phyloP scores from a whole-genome alignment of 148 eudicot genomes.

The Polygonum aviculare region DNA sequence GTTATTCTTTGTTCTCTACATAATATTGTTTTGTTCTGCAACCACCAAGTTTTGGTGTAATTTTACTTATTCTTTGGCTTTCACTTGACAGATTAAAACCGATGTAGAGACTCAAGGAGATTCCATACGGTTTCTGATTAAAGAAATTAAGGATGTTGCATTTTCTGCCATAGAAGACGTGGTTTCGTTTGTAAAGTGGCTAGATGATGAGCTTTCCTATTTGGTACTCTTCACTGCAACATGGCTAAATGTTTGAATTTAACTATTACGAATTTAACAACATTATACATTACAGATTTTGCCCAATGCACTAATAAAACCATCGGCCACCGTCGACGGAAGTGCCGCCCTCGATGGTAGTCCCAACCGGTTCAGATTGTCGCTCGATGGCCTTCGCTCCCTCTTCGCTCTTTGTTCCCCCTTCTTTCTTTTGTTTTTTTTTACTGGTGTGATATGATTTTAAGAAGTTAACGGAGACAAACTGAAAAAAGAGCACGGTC shows the following conservation, averaged over 20 bases:
- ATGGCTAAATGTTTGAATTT: background rate
- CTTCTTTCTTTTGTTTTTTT: too few relatives aligned
- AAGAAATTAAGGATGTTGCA: constrained; percentile 64
- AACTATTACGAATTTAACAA: background rate
- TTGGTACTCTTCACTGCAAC: constrained; percentile 30
- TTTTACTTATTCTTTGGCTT: background rate
- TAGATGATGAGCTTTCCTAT: constrained; percentile 89
- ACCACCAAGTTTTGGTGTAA: background rate
- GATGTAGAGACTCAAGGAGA: constrained; percentile 96
- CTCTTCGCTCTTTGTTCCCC: too few relatives aligned
- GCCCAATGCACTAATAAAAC: background rate
- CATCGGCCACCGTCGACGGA: too few relatives aligned
- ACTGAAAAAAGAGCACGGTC: too few relatives aligned
- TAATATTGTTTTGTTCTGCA: background rate
- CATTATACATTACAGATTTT: background rate
- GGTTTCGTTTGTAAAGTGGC: constrained; percentile 92
- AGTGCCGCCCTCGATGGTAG: too few relatives aligned
- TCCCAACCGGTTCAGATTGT: too few relatives aligned
- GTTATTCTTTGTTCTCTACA: constrained; percentile 6
- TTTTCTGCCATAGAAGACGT: constrained; percentile 79
- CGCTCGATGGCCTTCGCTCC: too few relatives aligned
- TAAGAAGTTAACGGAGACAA: too few relatives aligned
- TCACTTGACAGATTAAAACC: constrained; percentile 51
- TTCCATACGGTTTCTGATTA: constrained; percentile 62
- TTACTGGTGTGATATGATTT: too few relatives aligned